Evolutionary conservation across 768 basidiomycete species (phyloP), one percentile per base, ranked within the genome.

Genomic region (Baorangia bicolor): DNA sequence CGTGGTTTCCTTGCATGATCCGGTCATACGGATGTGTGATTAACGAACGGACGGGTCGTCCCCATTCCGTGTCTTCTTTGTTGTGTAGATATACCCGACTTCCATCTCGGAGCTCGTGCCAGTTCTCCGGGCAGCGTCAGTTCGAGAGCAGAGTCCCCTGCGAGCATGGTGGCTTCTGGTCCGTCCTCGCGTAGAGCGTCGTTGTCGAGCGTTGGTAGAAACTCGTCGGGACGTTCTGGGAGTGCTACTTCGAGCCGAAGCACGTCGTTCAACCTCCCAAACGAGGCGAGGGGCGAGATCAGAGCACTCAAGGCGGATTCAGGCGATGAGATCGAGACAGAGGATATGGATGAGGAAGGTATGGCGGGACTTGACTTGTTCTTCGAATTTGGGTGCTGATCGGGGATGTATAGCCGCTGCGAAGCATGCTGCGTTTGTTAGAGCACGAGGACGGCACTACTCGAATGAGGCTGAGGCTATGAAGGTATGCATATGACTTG

Each of bases 291-390:
- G 45, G 80, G 78, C 46, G 82, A 80, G 57, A 82, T 90, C 61
- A 74, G 79, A 43, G 75, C 79, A 52, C 75, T 80, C 51, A 51
- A 64, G 21, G 61, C 58, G 56, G 73, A 75, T 30, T 69, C 74
- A 0, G 81, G 75, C 2, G 78, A 83, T 31, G 83, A 87, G 60
- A 74, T 79, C 8, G 88, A 92, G 54, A 85, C 82, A 5, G 90
- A 93, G 58, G 90, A 91, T 68, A 89, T 93, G 90, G 90, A 93
- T 62, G 90, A 89, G 74, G 93, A 94, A 74, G 81, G 92, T 92
- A 56, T 61, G 85, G 20, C 1, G 13, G 2, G 37, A 16, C 6
- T 21, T 16, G 11, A 2, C 3, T 5, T 11, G 31, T 35, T 25
- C 4, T n/a, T 28, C 1, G 28, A 4, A 30, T 16, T 21, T 39